phyloP scores from a whole-genome alignment of 2,329 filamentous ascomycete genomes.

The Arthrobotrys megalospora region DNA sequence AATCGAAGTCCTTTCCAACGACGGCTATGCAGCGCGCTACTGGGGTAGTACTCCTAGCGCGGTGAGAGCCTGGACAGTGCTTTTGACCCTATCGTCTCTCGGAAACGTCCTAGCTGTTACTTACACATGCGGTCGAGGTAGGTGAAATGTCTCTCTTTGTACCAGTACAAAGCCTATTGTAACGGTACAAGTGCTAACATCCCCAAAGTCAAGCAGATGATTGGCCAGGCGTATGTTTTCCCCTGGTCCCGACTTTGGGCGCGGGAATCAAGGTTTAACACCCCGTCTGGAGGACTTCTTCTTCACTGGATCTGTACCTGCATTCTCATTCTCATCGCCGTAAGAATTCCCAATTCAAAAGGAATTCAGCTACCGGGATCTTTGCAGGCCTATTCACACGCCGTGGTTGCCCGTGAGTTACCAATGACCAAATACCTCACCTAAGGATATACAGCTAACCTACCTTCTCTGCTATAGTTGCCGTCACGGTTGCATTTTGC shows the following conservation, averaged over 20 bases:
- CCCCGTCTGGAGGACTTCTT: slow-evolving; percentile 66
- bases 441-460: slow-evolving; percentile 15
- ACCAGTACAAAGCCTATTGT: slow-evolving; percentile 15
- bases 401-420: slow-evolving; percentile 47
- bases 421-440: background rate
- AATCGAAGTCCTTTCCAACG: slow-evolving; percentile 30
- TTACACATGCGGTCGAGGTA: slow-evolving; percentile 54
- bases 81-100: slow-evolving; percentile 58
- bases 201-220: slow-evolving; percentile 66
- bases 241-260: slow-evolving; percentile 67
- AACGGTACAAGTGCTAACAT: slow-evolving; percentile 22
- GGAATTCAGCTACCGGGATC: slow-evolving; percentile 40
- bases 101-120: slow-evolving; percentile 66
- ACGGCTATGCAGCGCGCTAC: slow-evolving; percentile 47
- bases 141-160: slow-evolving; percentile 4
- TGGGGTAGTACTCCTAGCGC: slow-evolving; percentile 33
- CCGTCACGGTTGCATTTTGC: slow-evolving; percentile 40
- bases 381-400: slow-evolving; percentile 50
- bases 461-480: slow-evolving; percentile 27
- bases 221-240: slow-evolving; percentile 67
- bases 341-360: slow-evolving; percentile 36
- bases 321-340: slow-evolving; percentile 63
- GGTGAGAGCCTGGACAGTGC: slow-evolving; percentile 36
- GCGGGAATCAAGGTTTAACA: slow-evolving; percentile 66
- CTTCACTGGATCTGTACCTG: slow-evolving; percentile 67